Evolutionary conservation across 2,329 filamentous ascomycete species (phyloP), one percentile per base, ranked within the genome.

Genomic region (Penicillium sp.): DNA sequence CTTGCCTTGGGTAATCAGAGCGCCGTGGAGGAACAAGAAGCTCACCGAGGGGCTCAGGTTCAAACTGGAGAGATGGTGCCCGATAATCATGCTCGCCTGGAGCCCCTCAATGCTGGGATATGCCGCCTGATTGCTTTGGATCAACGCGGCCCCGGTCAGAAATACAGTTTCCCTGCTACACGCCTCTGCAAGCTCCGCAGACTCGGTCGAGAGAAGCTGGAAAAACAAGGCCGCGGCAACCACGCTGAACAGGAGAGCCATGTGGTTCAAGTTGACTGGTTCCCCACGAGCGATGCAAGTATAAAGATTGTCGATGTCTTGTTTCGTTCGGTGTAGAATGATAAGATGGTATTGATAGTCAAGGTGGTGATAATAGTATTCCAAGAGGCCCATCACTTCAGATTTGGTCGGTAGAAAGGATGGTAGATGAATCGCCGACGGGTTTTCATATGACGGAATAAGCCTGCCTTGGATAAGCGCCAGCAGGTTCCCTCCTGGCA

Each of bases 291-390:
- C 48, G 8, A 61, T 23, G 13, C 40, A 46, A 5, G 50, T 38
- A 38, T 70, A 70, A 2, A 67, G 44, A 1, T 33, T 36, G 11
- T 62, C 31, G 20, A 68, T 56, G 5, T 59, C 54, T 4, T 14
- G 33, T 18, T 57, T 48, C 1, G 60, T 54, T 2, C 35, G 48
- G 14, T 31, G 41, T 0, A 58, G 53, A 1, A 65, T 54, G 7
- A 68, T 49, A 10, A 68, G 45, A 45, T 67, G 64, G 38, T 69
- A 67, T 4, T 65, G 51, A 17, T 58, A 63, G 35, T 61, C 56
- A 25, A 69, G 54, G 26, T 64, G 56, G 1, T 50, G 38, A n/a
- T 47, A 48, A 34, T 68, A 69, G 35, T 60, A 62, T 7, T 53
- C 49, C 16, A 69, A 55, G 1, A 68, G 47, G 5, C 43, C 23